phyloP scores from a whole-genome alignment of 441 rosid genomes.

The Erodium trifolium region DNA sequence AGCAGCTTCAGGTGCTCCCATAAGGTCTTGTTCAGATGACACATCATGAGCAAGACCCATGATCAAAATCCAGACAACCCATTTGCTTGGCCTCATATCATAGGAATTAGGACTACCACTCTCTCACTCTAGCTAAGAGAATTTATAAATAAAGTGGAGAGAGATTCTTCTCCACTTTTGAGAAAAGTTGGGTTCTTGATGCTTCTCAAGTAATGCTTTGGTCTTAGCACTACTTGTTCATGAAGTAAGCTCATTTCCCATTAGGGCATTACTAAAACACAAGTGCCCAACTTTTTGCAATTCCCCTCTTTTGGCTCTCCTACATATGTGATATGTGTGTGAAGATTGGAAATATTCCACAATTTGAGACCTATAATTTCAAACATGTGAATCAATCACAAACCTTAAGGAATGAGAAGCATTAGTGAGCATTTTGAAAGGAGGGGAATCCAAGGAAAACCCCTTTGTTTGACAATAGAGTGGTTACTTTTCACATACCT shows the following conservation, averaged over 20 bases:
- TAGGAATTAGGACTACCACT: neutral
- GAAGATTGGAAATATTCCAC: neutral
- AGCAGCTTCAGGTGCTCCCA: constrained; percentile 26
- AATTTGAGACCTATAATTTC: neutral
- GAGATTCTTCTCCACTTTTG: constrained; percentile 7
- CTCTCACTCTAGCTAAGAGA: neutral
- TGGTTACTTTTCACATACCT: constrained; percentile 20
- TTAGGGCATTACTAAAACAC: neutral
- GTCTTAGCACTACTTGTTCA: constrained; percentile 7
- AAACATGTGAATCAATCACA: neutral
- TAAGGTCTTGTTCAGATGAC: constrained; percentile 19
- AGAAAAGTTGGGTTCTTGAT: constrained; percentile 22
- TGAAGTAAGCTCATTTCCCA: neutral
- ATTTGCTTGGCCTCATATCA: constrained; percentile 8
- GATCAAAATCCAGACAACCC: constrained; percentile 11
- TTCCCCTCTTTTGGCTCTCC: constrained; percentile 11
- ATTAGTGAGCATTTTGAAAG: constrained; percentile 14
- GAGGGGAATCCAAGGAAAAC: constrained; percentile 24
- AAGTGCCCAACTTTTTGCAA: neutral
- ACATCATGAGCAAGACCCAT: constrained; percentile 18
- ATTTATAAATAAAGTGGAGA: neutral
- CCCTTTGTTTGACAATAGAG: constrained; percentile 2
- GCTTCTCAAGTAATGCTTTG: constrained; percentile 28
- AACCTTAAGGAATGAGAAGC: neutral
- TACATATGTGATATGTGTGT: neutral